Conservation (phyloP, 768 basidiomycete genomes). For the Rhizopogon sp. region DNA sequence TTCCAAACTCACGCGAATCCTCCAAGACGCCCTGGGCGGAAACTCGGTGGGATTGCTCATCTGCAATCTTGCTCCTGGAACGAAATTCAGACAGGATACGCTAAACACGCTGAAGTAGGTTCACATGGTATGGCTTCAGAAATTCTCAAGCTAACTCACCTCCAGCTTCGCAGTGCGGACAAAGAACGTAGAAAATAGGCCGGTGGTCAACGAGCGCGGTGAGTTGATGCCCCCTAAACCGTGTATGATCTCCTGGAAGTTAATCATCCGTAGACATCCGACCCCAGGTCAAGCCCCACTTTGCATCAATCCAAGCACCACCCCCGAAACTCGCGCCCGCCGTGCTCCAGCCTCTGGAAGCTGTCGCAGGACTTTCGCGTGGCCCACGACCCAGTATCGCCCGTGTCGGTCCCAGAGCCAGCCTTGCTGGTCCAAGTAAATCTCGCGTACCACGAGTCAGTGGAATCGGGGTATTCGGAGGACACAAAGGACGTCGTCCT, state of each 20-base stretch:
- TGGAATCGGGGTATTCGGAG: slow-evolving; percentile 19
- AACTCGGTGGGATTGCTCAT: slow-evolving; percentile 75
- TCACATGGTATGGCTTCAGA: slow-evolving; percentile 14
- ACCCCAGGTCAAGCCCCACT: slow-evolving; percentile 54
- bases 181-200: slow-evolving; percentile 83
- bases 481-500: slow-evolving; percentile 12
- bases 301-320: slow-evolving; percentile 53
- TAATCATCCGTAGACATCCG: slow-evolving; percentile 43
- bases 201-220: slow-evolving; percentile 76
- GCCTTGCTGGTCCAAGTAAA: neutral
- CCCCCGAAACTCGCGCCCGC: slow-evolving; percentile 42
- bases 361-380: slow-evolving; percentile 13
- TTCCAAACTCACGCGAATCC: slow-evolving; percentile 81
- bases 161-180: slow-evolving; percentile 74
- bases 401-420: neutral
- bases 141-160: slow-evolving; percentile 5
- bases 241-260: neutral
- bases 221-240: slow-evolving; percentile 11
- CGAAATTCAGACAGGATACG: slow-evolving; percentile 80
- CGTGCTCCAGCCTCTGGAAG: slow-evolving; percentile 35
- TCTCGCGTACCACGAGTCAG: slow-evolving; percentile 29
- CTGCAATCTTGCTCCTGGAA: slow-evolving; percentile 82
- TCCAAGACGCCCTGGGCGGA: slow-evolving; percentile 89
- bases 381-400: slow-evolving; percentile 16
- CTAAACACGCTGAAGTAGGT: slow-evolving; percentile 83